Evolutionary conservation across 2,329 filamentous ascomycete genomes (phyloP).

Genomic region (Paecilomyces dactylethromorphus): DNA sequence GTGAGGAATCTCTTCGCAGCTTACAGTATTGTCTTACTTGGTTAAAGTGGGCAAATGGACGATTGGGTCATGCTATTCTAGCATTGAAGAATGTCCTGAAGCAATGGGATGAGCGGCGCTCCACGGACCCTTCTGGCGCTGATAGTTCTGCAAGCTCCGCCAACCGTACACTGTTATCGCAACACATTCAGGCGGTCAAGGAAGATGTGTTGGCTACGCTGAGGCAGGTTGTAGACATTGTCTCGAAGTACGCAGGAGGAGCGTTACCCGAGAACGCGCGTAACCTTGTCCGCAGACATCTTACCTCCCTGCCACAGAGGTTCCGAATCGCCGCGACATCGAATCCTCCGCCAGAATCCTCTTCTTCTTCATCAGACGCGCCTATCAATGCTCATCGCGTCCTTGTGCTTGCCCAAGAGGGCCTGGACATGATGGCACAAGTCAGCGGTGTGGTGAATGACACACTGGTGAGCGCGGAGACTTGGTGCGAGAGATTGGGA

Average conservation of each 20-base stretch:
- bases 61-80: constrained; percentile 68
- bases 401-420: constrained; percentile 79
- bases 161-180: constrained; percentile 46
- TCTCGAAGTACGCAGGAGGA: constrained; percentile 86
- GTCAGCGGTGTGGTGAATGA: constrained; percentile 82
- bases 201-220: constrained; percentile 70
- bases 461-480: constrained; percentile 83
- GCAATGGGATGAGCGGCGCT: constrained; percentile 60
- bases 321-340: constrained; percentile 66
- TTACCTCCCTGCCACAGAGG: constrained; percentile 76
- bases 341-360: constrained; percentile 25
- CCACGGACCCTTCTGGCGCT: constrained; percentile 12
- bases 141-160: constrained; percentile 21
- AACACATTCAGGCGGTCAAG: constrained; percentile 61
- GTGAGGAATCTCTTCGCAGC: constrained; percentile 75
- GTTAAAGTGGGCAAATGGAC: constrained; percentile 73
- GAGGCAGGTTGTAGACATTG: constrained; percentile 72
- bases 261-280: constrained; percentile 84
- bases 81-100: constrained; percentile 70
- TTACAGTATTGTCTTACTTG: constrained; percentile 78
- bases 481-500: constrained; percentile 78
- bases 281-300: constrained; percentile 72
- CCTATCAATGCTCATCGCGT: constrained; percentile 64
- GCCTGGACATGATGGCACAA: constrained; percentile 88
- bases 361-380: constrained; percentile 36